Percentiles rank a stretch among this genome's conserved stretches.
Conservation (phyloP, 106 monocot genomes). For the Apostasia ramifera region DNA sequence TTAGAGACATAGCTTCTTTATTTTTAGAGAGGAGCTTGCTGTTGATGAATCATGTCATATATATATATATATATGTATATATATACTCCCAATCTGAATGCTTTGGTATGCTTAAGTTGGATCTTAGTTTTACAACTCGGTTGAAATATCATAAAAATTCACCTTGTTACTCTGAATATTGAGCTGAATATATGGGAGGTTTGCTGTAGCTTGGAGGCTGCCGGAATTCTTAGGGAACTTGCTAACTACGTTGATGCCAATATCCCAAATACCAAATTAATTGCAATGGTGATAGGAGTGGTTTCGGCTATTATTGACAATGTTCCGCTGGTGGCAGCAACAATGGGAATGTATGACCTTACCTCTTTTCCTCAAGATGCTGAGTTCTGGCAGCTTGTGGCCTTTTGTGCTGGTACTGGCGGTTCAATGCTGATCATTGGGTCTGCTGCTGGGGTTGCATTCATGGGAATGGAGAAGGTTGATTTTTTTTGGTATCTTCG, state of each 20-base stretch:
- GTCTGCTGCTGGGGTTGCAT: conserved; percentile 96
- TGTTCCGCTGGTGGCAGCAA: conserved; percentile 93
- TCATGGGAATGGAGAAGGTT: conserved; percentile 99
- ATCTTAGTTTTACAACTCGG: too few species aligned
- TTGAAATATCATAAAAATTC: too few species aligned
- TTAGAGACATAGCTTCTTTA: too few species aligned
- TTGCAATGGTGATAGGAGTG: conserved; percentile 83
- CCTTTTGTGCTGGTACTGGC: conserved; percentile 97
- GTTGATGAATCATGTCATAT: too few species aligned
- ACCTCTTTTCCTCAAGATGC: conserved; percentile 88
- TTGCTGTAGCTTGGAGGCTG: conserved; percentile 77
- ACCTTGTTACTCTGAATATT: too few species aligned
- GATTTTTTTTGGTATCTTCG: conserved; percentile 97
- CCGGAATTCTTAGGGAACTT: conserved; percentile 83
- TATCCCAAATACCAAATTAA: conserved; percentile 68
- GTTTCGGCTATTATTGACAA: conserved; percentile 93
- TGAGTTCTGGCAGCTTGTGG: conserved; percentile 95
- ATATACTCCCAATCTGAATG: too few species aligned
- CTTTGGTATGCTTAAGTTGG: too few species aligned
- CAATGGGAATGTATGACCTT: conserved; percentile 99
- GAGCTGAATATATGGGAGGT: neutral
- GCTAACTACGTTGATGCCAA: conserved; percentile 95
- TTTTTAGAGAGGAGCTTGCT: too few species aligned
- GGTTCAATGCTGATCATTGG: conserved; percentile 99
- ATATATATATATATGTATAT: too few species aligned